Conservation (phyloP, 257 asterid genomes). For the Rhazya stricta region DNA sequence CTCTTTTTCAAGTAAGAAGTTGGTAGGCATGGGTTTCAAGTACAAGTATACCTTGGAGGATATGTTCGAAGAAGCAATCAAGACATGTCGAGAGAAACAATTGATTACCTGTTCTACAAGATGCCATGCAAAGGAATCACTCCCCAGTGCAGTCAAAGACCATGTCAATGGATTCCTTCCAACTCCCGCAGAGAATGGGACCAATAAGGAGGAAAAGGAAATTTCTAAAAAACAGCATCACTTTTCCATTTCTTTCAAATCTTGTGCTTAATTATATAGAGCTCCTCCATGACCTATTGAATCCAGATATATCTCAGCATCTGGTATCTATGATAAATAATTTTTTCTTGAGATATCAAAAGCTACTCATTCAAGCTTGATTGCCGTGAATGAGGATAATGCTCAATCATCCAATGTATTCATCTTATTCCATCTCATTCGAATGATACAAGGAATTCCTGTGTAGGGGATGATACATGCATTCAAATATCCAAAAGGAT, state of each 20-base stretch:
- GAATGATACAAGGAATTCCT: too few species aligned
- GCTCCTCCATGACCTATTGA: too few species aligned
- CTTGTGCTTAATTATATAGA: too few species aligned
- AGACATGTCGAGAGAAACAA: slow-evolving; percentile 66
- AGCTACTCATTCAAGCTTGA: too few species aligned
- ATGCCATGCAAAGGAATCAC: slow-evolving; percentile 29
- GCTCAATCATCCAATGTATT: too few species aligned
- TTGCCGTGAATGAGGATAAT: too few species aligned
- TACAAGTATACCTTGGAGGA: slow-evolving; percentile 76
- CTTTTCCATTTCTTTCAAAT: not conserved
- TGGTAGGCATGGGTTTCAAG: slow-evolving; percentile 56
- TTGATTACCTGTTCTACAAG: slow-evolving; percentile 56
- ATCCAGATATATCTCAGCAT: too few species aligned
- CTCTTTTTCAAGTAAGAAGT: slow-evolving; percentile 71
- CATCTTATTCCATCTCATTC: too few species aligned
- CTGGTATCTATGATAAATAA: too few species aligned
- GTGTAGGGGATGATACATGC: too few species aligned
- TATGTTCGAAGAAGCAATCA: slow-evolving; percentile 78
- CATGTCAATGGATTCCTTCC: slow-evolving; percentile 21
- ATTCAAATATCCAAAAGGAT: too few species aligned
- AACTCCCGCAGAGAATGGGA: slow-evolving; percentile 1
- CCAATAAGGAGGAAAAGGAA: not conserved
- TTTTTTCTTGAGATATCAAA: too few species aligned
- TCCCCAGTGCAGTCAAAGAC: slow-evolving; percentile 14
- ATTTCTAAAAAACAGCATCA: not conserved